These are phyloP conservation scores for Clavaria fumosa DNA, from an alignment of 768 basidiomycete species.

Conservation along the genomic window DNA sequence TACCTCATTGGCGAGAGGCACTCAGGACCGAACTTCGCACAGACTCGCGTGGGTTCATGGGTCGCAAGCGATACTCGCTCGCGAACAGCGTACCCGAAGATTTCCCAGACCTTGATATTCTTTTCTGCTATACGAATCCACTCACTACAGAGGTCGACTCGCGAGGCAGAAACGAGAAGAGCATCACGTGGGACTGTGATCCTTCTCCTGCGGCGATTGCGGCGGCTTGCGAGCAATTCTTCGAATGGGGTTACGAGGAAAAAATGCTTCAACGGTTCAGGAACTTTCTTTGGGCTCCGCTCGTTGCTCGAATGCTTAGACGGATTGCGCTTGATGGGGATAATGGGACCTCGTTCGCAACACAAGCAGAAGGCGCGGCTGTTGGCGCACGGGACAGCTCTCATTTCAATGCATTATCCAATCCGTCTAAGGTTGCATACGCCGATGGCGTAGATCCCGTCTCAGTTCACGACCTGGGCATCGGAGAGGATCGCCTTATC, in stretches of 20 bases:
- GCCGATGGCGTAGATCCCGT: conserved; percentile 22
- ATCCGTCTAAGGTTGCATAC: conserved; percentile 10
- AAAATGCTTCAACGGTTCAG: conserved; percentile 73
- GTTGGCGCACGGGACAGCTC: no score
- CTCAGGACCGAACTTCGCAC: conserved; percentile 51
- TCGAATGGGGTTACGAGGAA: conserved; percentile 85
- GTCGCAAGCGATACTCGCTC: conserved; percentile 47
- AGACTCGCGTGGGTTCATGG: conserved; percentile 47
- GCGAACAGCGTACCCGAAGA: conserved; percentile 45
- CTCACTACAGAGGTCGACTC: conserved; percentile 54
- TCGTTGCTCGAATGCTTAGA: conserved; percentile 56
- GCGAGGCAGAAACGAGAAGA: conserved; percentile 21
- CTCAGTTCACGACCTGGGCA: no score
- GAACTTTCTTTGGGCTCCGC: conserved; percentile 67
- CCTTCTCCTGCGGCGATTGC: conserved; percentile 62
- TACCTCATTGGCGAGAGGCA: conserved; percentile 47
- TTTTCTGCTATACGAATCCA: conserved; percentile 67
- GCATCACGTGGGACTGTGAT: conserved; percentile 36
- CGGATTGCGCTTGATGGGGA: conserved; percentile 41
- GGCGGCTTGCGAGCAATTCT: conserved; percentile 68
- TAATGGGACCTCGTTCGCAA: no score
- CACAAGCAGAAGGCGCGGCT: no score
- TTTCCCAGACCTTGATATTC: conserved; percentile 60
- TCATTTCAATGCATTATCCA: conserved; percentile 32
- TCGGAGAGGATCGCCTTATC: conserved; percentile 32